A percentile compares a stretch with the other conserved stretches of the same genome.
Evolutionary conservation across 78 protist genomes (phyloP).

Genomic region (Cavenderia fasciculata): DNA sequence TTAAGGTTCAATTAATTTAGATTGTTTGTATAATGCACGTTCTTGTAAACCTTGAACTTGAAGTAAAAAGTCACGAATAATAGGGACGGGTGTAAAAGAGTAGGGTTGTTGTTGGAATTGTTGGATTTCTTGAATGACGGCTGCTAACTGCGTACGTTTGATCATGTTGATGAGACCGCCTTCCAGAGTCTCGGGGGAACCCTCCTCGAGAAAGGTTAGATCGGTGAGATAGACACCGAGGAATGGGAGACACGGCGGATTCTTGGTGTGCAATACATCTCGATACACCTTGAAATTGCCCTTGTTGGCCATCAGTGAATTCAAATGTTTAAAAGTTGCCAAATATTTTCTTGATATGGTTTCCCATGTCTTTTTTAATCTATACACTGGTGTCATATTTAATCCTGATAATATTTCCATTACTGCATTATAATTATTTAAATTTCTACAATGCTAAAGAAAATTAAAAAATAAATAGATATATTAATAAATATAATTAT

Average conservation of each 20-base stretch:
- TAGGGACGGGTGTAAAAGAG: constrained; percentile 27
- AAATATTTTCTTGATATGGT: constrained; percentile 37
- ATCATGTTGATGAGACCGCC: constrained; percentile 69
- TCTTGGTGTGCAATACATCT: constrained; percentile 57
- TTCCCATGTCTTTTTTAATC: constrained; percentile 77
- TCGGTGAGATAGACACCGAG: constrained; percentile 79
- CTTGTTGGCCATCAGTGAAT: constrained; percentile 54
- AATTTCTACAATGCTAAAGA: constrained; percentile 28
- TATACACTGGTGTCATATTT: constrained; percentile 47
- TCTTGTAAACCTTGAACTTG: constrained; percentile 44
- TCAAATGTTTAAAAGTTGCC: constrained; percentile 45
- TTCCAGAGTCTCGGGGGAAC: constrained; percentile 51
- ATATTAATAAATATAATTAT: background rate
- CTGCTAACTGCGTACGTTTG: constrained; percentile 35
- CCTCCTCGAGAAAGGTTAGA: constrained; percentile 82
- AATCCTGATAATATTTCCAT: constrained; percentile 74
- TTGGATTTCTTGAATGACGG: constrained; percentile 65
- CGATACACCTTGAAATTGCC: constrained; percentile 56
- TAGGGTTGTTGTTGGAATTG: constrained; percentile 70
- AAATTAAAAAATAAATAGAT: background rate
- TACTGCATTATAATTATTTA: constrained; percentile 64
- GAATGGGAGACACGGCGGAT: constrained; percentile 61
- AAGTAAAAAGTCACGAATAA: constrained; percentile 32
- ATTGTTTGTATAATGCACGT: constrained; percentile 59
- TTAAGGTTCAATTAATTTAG: constrained; percentile 53